Evolutionary conservation across 257 asterid genomes (phyloP).

Genomic region (Osmanthus fragrans): DNA sequence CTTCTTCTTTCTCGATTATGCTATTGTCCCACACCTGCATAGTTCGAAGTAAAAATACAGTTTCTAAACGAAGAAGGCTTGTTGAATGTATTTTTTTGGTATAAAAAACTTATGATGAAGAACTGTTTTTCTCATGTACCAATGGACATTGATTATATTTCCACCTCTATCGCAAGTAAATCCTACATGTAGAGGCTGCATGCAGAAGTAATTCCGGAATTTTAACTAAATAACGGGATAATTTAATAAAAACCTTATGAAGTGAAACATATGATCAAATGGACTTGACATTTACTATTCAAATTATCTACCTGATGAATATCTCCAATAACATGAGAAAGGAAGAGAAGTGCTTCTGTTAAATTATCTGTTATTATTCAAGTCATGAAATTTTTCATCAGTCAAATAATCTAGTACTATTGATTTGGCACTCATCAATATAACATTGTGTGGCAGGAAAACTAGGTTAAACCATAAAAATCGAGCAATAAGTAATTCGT

Average conservation of each 20-base stretch:
- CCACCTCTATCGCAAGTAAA: constrained; percentile 62
- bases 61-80: no score
- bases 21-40: constrained; percentile 71
- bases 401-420: not conserved
- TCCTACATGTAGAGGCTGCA: constrained; percentile 85
- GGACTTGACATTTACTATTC: not conserved
- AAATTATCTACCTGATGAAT: constrained; percentile 69
- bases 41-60: not conserved
- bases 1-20: constrained; percentile 69
- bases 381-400: not conserved
- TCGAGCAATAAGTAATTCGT: no score
- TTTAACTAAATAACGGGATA: not conserved
- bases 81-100: not conserved
- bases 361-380: constrained; percentile 59
- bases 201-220: not conserved
- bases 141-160: constrained; percentile 70
- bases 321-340: constrained; percentile 84
- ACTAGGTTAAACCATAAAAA: no score
- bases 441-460: no score
- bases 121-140: constrained; percentile 70
- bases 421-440: not conserved
- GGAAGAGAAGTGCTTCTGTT: constrained; percentile 77
- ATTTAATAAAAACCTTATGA: not conserved
- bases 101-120: constrained; percentile 56
- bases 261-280: not conserved